Conservation (phyloP, 2,329 filamentous ascomycete species). For the Xylariaceae sp. region DNA sequence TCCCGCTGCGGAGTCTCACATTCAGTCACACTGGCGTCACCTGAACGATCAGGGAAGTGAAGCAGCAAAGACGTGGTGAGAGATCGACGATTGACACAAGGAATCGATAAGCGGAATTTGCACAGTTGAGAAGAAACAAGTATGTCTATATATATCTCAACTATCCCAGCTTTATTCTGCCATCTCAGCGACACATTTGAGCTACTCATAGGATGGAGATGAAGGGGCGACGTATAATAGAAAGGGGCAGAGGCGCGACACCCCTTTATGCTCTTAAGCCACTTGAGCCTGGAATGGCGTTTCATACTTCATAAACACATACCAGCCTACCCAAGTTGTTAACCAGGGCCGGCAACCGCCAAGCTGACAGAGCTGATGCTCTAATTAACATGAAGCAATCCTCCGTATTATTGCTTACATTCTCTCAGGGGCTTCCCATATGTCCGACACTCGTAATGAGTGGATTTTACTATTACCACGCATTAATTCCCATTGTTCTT, state of each 20-base stretch:
- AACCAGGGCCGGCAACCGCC: background rate
- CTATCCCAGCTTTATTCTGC: background rate
- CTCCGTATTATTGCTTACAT: background rate
- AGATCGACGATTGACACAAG: background rate
- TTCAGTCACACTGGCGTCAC: background rate
- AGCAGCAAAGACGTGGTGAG: background rate
- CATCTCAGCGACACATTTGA: background rate
- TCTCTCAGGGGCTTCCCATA: background rate
- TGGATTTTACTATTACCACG: too few relatives aligned
- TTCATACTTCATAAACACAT: background rate
- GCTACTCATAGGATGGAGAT: background rate
- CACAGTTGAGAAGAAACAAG: background rate
- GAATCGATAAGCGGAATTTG: background rate
- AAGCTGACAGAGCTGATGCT: background rate
- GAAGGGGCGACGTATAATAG: background rate
- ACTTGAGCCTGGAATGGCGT: background rate
- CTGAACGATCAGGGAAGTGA: background rate
- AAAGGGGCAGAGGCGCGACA: background rate
- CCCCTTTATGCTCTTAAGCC: background rate
- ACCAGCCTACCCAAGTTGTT: background rate
- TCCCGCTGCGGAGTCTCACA: background rate
- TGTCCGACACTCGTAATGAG: background rate
- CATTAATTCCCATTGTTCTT: conserved; percentile 5
- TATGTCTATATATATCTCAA: background rate
- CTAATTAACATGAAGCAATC: background rate